phyloP scores from a whole-genome alignment of 306 rosid species.

The Gleditsia sinensis region DNA sequence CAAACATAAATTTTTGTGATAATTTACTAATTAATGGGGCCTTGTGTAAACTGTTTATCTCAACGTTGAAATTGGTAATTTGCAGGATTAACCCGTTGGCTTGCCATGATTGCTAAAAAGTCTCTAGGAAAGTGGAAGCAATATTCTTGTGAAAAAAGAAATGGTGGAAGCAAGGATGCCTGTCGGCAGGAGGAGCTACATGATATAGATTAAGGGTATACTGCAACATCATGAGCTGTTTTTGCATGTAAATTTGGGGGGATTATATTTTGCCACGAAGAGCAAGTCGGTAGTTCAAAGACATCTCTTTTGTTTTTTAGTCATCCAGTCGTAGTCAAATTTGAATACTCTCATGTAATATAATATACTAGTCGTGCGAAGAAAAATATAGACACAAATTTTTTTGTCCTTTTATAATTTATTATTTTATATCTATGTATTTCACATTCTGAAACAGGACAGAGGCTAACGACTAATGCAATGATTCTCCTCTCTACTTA shows the following conservation, averaged over 20 bases:
- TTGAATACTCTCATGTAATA: no score
- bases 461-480: not conserved
- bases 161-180: conserved; percentile 56
- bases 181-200: conserved; percentile 63
- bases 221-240: conserved; percentile 50
- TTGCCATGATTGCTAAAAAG: conserved; percentile 66
- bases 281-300: conserved; percentile 48
- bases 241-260: conserved; percentile 45
- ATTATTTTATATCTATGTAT: no score
- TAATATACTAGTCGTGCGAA: no score
- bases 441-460: conserved; percentile 23
- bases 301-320: conserved; percentile 22
- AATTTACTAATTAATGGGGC: conserved; percentile 44
- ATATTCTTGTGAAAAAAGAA: conserved; percentile 28
- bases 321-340: conserved; percentile 32
- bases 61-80: conserved; percentile 48
- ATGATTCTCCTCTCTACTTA: not conserved
- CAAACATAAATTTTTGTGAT: conserved; percentile 50
- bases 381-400: no score
- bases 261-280: conserved; percentile 41
- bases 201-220: conserved; percentile 52
- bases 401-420: no score
- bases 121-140: conserved; percentile 69
- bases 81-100: conserved; percentile 48
- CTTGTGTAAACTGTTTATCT: conserved; percentile 45